A percentile compares a stretch with the other conserved stretches of the same genome.
Evolutionary conservation across 495 filamentous ascomycete species (phyloP).

Genomic region (Daldinia caldariorum): DNA sequence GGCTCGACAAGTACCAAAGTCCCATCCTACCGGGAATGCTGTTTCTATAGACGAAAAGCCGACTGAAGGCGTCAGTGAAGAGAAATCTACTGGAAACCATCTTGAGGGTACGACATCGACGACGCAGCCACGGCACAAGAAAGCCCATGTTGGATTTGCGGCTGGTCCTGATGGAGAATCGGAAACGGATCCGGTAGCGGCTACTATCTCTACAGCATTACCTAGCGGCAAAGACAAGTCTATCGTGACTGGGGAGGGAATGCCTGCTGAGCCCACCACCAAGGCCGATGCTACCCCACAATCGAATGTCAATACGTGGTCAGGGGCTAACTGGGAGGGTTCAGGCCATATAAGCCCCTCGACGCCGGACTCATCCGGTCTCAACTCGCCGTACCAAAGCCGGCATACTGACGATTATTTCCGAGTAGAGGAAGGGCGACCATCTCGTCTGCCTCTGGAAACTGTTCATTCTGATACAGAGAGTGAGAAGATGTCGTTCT

Average conservation of each 20-base stretch:
- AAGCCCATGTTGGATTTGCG: conserved; percentile 66
- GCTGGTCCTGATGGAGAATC: conserved; percentile 43
- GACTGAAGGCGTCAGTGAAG: conserved; percentile 1
- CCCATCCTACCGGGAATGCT: conserved; percentile 13
- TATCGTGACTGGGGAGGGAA: background rate
- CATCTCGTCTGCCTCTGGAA: background rate
- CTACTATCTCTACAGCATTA: background rate
- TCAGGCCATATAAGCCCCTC: conserved; percentile 34
- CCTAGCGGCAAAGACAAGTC: conserved; percentile 2
- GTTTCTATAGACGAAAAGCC: conserved; percentile 15
- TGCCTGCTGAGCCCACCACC: background rate
- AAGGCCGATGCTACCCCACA: conserved; percentile 20
- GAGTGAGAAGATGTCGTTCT: conserved; percentile 49
- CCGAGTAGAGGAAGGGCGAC: conserved; percentile 25
- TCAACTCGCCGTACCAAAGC: conserved; percentile 50
- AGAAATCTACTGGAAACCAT: conserved; percentile 22
- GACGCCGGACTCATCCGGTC: conserved; percentile 46
- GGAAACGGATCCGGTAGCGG: background rate
- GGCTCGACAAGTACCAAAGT: conserved; percentile 31
- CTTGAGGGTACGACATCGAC: conserved; percentile 19
- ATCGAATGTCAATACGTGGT: conserved; percentile 23
- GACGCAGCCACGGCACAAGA: conserved; percentile 36
- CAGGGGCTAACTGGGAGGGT: conserved; percentile 30
- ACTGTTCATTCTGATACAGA: conserved; percentile 46
- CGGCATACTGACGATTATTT: conserved; percentile 27